Conservation (phyloP, 768 basidiomycete species). For the Russula virescens region DNA sequence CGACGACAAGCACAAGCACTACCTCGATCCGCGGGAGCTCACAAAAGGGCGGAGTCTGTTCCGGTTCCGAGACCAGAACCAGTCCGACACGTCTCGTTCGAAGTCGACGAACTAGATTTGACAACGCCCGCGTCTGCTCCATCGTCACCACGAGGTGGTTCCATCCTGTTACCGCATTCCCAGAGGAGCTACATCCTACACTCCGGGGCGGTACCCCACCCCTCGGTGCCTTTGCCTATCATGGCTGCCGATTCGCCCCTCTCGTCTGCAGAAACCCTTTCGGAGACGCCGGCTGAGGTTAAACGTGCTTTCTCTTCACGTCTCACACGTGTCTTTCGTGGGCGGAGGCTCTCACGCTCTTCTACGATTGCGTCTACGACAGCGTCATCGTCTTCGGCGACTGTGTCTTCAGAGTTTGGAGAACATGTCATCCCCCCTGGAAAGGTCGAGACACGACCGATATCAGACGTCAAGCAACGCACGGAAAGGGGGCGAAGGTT, state of each 20-base stretch:
- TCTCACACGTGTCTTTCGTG: constrained; percentile 6
- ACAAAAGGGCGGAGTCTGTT: neutral
- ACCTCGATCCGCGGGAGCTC: neutral
- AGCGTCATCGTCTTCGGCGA: neutral
- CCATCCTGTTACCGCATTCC: constrained; percentile 6
- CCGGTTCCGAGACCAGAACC: constrained; percentile 2
- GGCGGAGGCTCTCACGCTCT: neutral
- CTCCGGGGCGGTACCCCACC: neutral
- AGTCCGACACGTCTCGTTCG: constrained; percentile 18
- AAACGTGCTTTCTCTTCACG: constrained; percentile 13
- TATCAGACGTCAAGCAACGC: neutral
- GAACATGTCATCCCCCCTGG: neutral
- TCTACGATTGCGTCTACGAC: neutral
- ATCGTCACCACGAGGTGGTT: neutral
- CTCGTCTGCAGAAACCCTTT: constrained; percentile 19
- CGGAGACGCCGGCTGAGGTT: constrained; percentile 1
- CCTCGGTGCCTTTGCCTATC: neutral
- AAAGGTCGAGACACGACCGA: neutral
- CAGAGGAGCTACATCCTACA: neutral
- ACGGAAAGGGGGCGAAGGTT: constrained; percentile 16
- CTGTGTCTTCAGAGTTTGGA: constrained; percentile 8
- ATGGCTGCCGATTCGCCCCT: constrained; percentile 3
- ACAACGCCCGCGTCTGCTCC: neutral
- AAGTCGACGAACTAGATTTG: constrained; percentile 4
- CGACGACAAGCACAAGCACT: neutral